Conservation (phyloP, 2,329 filamentous ascomycete species). For the Cytospora piceae region DNA sequence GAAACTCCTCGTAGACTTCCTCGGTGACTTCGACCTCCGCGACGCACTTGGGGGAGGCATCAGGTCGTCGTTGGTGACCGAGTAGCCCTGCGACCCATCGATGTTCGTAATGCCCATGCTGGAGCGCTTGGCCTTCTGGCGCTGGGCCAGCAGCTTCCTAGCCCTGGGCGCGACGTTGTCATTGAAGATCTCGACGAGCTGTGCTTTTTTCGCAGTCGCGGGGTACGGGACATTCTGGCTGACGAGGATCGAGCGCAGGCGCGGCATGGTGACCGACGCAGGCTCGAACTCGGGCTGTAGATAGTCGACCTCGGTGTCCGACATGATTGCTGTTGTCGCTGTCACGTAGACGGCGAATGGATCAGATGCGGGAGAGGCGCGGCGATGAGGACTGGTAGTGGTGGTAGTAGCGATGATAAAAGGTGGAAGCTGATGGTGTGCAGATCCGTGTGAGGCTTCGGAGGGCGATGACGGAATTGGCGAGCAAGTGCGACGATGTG, state of each 20-base stretch:
- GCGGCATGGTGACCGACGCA: constrained; percentile 79
- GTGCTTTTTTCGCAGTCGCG: constrained; percentile 86
- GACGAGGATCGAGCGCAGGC: constrained; percentile 87
- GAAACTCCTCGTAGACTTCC: constrained; percentile 57
- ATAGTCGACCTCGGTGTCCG: constrained; percentile 76
- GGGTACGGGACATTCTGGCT: constrained; percentile 85
- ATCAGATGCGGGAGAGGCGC: background rate
- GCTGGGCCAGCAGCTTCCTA: constrained; percentile 72
- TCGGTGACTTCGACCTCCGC: constrained; percentile 58
- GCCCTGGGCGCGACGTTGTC: constrained; percentile 78
- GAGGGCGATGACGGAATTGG: background rate
- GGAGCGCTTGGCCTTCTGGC: constrained; percentile 80
- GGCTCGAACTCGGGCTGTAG: constrained; percentile 87
- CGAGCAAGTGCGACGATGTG: constrained; percentile 1
- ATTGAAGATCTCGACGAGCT: constrained; percentile 84
- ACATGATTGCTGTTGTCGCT: constrained; percentile 49
- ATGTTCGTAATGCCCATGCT: constrained; percentile 80
- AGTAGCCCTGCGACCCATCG: constrained; percentile 68
- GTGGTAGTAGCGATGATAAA: background rate
- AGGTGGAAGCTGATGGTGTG: background rate
- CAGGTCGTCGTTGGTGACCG: constrained; percentile 61
- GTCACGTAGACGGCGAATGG: background rate
- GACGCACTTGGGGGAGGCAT: constrained; percentile 52
- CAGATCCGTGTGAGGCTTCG: background rate
- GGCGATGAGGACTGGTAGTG: background rate